Percentiles rank a stretch among this genome's conserved stretches.
Evolutionary conservation across 2,329 filamentous ascomycete species (phyloP).

Genomic region (Pestalotiopsis sp.): DNA sequence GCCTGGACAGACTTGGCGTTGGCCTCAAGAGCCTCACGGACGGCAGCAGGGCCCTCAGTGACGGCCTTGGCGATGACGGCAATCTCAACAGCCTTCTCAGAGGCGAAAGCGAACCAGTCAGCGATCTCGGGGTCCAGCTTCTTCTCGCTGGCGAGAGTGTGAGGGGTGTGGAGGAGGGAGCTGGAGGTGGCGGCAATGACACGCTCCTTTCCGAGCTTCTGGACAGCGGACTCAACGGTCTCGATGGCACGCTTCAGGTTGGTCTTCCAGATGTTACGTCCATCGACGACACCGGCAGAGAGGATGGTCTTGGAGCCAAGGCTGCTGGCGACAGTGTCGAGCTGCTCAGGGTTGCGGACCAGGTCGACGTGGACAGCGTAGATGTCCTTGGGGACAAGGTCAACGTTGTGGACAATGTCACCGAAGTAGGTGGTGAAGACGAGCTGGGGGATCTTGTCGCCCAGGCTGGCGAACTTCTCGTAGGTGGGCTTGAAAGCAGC

Average conservation of each 20-base stretch:
- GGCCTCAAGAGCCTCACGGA: constrained; percentile 88
- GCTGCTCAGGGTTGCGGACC: constrained; percentile 97
- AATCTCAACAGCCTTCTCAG: constrained; percentile 91
- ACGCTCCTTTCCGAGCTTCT: constrained; percentile 95
- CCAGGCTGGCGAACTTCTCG: constrained; percentile 79
- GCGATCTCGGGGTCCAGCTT: constrained; percentile 91
- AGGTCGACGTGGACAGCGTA: constrained; percentile 93
- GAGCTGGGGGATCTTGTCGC: constrained; percentile 81
- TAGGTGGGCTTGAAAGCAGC: constrained; percentile 97
- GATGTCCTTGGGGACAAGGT: constrained; percentile 73
- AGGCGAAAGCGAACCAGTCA: constrained; percentile 98
- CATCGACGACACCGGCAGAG: constrained; percentile 95
- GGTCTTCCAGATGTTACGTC: constrained; percentile 99
- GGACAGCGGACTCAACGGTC: constrained; percentile 83
- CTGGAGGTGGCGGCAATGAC: constrained; percentile 96
- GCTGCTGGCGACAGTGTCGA: constrained; percentile 79
- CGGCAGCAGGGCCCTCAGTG: constrained; percentile 85
- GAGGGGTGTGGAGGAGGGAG: constrained; percentile 97
- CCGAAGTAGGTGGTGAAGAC: constrained; percentile 98
- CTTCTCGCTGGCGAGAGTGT: constrained; percentile 98
- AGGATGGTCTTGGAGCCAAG: constrained; percentile 88
- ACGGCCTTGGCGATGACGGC: constrained; percentile 95
- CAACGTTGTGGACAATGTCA: constrained; percentile 98
- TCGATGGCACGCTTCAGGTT: constrained; percentile 97
- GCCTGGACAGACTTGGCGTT: constrained; percentile 94